Conservation (phyloP, 208 protist genomes). For the Crithidia brevicula region DNA sequence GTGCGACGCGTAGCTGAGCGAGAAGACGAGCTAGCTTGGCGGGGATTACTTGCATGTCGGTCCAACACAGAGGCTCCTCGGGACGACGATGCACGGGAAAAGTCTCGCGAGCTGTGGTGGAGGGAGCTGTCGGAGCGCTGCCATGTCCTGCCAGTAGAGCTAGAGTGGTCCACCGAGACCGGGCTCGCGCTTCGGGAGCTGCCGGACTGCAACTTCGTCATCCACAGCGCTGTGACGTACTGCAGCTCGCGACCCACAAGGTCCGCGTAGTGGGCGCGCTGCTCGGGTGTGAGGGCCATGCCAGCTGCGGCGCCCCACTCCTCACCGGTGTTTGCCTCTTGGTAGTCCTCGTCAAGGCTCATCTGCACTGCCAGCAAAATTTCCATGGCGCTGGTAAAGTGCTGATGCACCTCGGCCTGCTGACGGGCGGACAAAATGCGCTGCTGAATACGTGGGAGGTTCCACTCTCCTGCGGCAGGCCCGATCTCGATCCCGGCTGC, state of each 20-base stretch:
- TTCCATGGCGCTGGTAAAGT: constrained; percentile 39
- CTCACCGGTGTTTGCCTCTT: neutral
- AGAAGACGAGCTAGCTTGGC: neutral
- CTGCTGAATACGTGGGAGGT: constrained; percentile 34
- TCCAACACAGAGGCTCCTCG: neutral
- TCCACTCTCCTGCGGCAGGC: constrained; percentile 35
- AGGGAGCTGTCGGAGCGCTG: neutral
- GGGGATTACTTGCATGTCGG: neutral
- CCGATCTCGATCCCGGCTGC: constrained; percentile 28
- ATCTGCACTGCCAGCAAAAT: constrained; percentile 37
- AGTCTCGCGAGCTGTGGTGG: neutral
- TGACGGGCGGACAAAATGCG: constrained; percentile 28
- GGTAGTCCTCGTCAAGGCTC: constrained; percentile 35
- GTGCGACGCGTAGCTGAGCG: neutral
- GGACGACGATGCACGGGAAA: neutral
- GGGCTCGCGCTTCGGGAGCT: neutral
- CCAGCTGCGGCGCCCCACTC: neutral
- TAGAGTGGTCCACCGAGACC: too few species aligned
- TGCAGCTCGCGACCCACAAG: constrained; percentile 33
- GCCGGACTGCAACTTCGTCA: constrained; percentile 18
- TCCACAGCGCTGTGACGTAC: constrained; percentile 33
- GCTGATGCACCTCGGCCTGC: constrained; percentile 30
- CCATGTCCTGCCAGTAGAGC: neutral
- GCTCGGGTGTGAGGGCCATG: constrained; percentile 16
- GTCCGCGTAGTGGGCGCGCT: constrained; percentile 31